Conservation (phyloP, 306 rosid species). For the Cyclanthera cordifolia region DNA sequence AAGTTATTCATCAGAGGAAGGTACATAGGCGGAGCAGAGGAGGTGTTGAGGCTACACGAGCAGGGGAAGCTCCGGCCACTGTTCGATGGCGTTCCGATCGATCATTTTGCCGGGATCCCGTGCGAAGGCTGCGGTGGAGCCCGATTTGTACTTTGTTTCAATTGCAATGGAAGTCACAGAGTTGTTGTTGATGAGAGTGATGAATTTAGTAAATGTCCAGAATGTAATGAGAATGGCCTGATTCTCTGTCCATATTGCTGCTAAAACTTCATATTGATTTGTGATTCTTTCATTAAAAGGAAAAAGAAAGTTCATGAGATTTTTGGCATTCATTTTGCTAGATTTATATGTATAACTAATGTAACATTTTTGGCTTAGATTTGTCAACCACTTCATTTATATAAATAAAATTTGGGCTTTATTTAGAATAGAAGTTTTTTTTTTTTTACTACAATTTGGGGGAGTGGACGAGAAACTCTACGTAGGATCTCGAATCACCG, state of each 20-base stretch:
- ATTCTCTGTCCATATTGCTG: conserved; percentile 64
- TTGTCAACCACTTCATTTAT: background rate
- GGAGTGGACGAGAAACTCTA: no score
- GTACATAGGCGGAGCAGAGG: conserved; percentile 70
- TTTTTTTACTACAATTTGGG: no score
- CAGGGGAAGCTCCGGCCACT: conserved; percentile 53
- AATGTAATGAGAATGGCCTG: conserved; percentile 84
- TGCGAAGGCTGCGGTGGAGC: conserved; percentile 74
- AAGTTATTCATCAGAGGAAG: conserved; percentile 71
- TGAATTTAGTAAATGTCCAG: conserved; percentile 26
- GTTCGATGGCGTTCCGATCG: conserved; percentile 43
- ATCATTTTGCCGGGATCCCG: conserved; percentile 23
- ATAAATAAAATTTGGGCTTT: background rate
- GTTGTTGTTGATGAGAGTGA: conserved; percentile 26
- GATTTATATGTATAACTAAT: background rate
- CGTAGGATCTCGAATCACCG: no score
- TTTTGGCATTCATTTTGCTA: background rate
- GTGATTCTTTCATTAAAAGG: background rate
- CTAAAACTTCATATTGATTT: background rate
- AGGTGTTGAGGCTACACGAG: conserved; percentile 56
- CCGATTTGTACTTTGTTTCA: conserved; percentile 58
- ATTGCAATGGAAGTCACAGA: conserved; percentile 67
- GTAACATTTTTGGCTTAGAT: background rate
- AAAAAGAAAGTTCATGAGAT: background rate
- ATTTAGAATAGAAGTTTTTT: background rate